Base-by-base conservation (phyloP, 2,329 filamentous ascomycete genomes). In the Ceratocystis ficicola region DNA sequence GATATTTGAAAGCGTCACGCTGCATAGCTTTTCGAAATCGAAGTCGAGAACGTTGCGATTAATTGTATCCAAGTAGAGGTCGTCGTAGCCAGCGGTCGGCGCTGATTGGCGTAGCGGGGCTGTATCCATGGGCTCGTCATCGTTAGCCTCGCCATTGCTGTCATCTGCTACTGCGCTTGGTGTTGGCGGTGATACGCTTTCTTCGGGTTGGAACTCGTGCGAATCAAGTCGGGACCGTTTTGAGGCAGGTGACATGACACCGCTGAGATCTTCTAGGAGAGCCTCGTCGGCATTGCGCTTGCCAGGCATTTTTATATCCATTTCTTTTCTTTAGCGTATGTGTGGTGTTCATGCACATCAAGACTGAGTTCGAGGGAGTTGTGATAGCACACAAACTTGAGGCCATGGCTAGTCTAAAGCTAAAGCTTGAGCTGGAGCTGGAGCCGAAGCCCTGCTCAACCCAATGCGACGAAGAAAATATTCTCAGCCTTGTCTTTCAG, bases 1-100 rank as follows among this genome's bases (percentile, higher is more conserved):
- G 78, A 97, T 96, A 74, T 97, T 97, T 62, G 92, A 96, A 6
- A 99, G 82, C 44, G 90, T 95, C 70, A 99, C 83, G 28, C 93
- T 97, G 77, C 94, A 99, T 12, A 96, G 84, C 80, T 99, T 99
- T 75, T 99, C 94, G 74, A 99, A 99, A 76, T 99, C 94, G 74
- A 97, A 97, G 76, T 99, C 94, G 66, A 97, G 86, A 60, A 96
- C 86, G 73, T 87, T 85, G 72, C 94, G 89, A 75, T 96, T 86
- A 76, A 99, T 95, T 12, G 94, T 97, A 78, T 99, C 94, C 71
- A 99, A 88, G 75, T 99, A 99, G 32, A 99, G 85, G 75, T 99
- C 93, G 72, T 88, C 87, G 78, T 96, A 99, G 69, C 93, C 93
- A 74, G 88, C 88, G 44, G 89, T 84, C 17, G 93, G 91, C 57